These are phyloP conservation scores for Trichoderma citrinoviride DNA, from an alignment of 2,329 filamentous ascomycete species.

Conservation along the genomic window DNA sequence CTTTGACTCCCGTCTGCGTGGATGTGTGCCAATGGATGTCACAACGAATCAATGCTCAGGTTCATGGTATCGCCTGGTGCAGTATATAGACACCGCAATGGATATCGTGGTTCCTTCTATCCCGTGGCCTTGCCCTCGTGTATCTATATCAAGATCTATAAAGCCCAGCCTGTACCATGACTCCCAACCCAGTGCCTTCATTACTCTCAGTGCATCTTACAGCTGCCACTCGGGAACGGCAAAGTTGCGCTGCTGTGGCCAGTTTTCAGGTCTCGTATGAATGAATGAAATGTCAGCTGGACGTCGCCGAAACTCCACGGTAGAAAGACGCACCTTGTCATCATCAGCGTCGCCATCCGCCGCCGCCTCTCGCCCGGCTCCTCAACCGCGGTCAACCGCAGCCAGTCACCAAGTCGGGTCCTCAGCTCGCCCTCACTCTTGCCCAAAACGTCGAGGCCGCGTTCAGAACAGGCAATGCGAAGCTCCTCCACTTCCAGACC, in stretches of 20 bases:
- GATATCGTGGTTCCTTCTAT: neutral
- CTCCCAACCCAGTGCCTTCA: neutral
- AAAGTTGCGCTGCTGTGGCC: conserved; percentile 43
- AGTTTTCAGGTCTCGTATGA: conserved; percentile 41
- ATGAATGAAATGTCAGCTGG: conserved; percentile 2
- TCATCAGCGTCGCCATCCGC: conserved; percentile 40
- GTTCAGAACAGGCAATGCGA: conserved; percentile 66
- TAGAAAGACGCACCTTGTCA: conserved; percentile 39
- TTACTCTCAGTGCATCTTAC: conserved; percentile 23
- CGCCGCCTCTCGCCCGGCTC: conserved; percentile 38
- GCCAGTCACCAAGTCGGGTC: conserved; percentile 46
- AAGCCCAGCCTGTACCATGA: neutral
- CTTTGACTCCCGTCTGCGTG: too few species aligned
- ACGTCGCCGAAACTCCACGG: neutral
- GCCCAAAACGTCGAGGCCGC: conserved; percentile 59
- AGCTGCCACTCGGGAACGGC: conserved; percentile 43
- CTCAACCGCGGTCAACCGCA: conserved; percentile 43
- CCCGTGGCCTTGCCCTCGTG: neutral
- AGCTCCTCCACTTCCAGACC: conserved; percentile 64
- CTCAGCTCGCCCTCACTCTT: conserved; percentile 58
- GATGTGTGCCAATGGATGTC: too few species aligned
- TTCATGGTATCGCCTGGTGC: neutral
- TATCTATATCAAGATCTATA: neutral
- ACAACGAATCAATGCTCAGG: neutral
- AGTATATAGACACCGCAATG: neutral